Evolutionary conservation across 257 asterid genomes (phyloP).

Genomic region (Solanum chmielewskii): DNA sequence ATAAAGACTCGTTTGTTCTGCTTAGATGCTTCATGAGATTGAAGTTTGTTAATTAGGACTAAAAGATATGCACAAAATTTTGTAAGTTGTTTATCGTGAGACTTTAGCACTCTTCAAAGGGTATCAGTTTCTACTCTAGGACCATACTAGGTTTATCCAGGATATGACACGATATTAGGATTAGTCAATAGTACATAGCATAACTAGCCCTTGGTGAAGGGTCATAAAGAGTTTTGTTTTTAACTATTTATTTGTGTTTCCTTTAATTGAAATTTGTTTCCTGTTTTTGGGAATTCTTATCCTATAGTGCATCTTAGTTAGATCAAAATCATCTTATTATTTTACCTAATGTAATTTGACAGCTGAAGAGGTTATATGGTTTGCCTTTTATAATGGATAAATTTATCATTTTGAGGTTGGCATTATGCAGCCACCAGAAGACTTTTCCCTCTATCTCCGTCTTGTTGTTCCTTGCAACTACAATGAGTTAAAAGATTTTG

Average conservation of each 20-base stretch:
- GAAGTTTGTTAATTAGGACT: background rate
- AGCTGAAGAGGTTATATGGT: background rate
- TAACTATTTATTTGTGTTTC: background rate
- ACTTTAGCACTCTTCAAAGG: background rate
- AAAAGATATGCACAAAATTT: background rate
- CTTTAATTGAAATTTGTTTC: background rate
- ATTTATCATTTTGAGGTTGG: background rate
- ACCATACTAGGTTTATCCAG: background rate
- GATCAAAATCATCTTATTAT: background rate
- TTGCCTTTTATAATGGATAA: background rate
- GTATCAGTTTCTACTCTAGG: background rate
- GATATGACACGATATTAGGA: background rate
- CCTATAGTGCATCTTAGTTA: background rate
- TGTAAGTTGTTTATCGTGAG: background rate
- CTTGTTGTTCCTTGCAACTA: background rate
- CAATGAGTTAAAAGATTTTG: background rate
- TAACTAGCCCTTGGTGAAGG: background rate
- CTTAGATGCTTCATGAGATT: background rate
- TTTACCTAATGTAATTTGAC: background rate
- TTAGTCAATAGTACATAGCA: background rate
- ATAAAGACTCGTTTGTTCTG: background rate
- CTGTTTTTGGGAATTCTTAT: background rate
- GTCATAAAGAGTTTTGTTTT: background rate
- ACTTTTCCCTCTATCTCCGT: background rate
- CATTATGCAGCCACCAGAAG: background rate